A percentile compares a stretch with the other conserved stretches of the same genome.
These are phyloP conservation scores for Brassica carinata DNA, from an alignment of 345 rosid genomes.

Conservation along the genomic window DNA sequence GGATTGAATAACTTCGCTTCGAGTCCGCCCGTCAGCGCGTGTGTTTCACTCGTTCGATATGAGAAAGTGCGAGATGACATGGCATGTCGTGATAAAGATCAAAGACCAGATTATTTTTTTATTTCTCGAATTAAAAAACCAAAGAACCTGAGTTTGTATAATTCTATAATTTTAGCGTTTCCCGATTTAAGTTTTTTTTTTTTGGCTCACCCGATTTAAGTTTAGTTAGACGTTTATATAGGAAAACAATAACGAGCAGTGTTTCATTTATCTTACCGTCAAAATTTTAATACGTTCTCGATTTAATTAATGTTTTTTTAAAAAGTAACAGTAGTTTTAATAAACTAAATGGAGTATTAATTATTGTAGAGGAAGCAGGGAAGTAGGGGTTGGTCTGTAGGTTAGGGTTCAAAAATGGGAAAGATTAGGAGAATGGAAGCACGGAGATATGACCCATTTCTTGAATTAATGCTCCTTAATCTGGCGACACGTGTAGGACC, in stretches of 20 bases:
- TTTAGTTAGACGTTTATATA: background rate
- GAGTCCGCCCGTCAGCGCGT: slow-evolving; percentile 25
- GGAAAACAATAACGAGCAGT: background rate
- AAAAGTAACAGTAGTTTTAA: background rate
- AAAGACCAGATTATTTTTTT: background rate
- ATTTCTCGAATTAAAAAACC: background rate
- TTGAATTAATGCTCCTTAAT: slow-evolving; percentile 41
- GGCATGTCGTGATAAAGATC: slow-evolving; percentile 19
- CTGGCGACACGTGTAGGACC: slow-evolving; percentile 41
- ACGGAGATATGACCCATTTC: slow-evolving; percentile 38
- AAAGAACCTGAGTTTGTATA: background rate
- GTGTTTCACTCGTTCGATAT: background rate
- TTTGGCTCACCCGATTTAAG: background rate
- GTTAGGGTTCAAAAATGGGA: slow-evolving; percentile 45
- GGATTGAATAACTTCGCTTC: slow-evolving; percentile 10
- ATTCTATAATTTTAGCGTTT: background rate
- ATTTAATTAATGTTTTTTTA: background rate
- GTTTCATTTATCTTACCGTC: background rate
- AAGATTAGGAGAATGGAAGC: slow-evolving; percentile 43
- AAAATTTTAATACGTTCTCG: background rate
- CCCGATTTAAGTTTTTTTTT: background rate
- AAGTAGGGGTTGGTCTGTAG: slow-evolving; percentile 42
- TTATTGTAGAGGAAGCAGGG: background rate
- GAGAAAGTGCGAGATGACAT: slow-evolving; percentile 28
- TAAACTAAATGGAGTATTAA: background rate